Conservation (phyloP, 2,329 filamentous ascomycete species). For the Claviceps paspali region DNA sequence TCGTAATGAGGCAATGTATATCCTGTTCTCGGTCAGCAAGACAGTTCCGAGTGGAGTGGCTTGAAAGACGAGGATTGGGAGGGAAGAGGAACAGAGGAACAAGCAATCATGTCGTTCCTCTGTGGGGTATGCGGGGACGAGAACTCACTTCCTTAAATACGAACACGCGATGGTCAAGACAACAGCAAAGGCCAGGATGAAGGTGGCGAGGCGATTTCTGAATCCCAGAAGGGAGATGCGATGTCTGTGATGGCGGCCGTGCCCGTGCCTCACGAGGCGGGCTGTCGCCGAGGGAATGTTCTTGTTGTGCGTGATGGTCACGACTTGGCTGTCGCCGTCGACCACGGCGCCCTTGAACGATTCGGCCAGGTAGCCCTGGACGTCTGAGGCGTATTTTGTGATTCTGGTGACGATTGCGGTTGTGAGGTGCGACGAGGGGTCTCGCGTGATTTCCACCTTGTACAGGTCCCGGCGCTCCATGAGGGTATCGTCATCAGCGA, state of each 20-base stretch:
- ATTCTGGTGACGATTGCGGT: constrained; percentile 4
- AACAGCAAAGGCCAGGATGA: constrained; percentile 8
- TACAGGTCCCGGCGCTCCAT: constrained; percentile 4
- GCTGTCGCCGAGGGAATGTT: not conserved
- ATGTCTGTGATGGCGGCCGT: not conserved
- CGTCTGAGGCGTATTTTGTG: constrained; percentile 7
- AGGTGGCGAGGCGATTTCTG: constrained; percentile 7
- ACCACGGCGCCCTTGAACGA: constrained; percentile 5
- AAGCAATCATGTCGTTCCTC: too few relatives aligned
- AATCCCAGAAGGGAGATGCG: constrained; percentile 5
- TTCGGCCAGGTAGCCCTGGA: constrained; percentile 3
- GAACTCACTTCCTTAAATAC: constrained; percentile 8
- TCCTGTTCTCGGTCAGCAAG: not conserved
- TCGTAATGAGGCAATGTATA: constrained; percentile 2
- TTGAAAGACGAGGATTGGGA: too few relatives aligned
- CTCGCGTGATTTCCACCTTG: constrained; percentile 2
- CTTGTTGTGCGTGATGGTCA: constrained; percentile 4
- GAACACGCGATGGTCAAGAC: constrained; percentile 7
- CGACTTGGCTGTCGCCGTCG: constrained; percentile 9
- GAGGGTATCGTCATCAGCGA: constrained; percentile 6
- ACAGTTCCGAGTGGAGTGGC: too few relatives aligned
- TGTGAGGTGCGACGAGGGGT: not conserved
- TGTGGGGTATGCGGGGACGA: too few relatives aligned
- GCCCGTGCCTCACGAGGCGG: not conserved
- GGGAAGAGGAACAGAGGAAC: too few relatives aligned